Evolutionary conservation across 768 basidiomycete species (phyloP), one percentile per base, ranked within the genome.

Genomic region (Macrolepiota albuminosa): DNA sequence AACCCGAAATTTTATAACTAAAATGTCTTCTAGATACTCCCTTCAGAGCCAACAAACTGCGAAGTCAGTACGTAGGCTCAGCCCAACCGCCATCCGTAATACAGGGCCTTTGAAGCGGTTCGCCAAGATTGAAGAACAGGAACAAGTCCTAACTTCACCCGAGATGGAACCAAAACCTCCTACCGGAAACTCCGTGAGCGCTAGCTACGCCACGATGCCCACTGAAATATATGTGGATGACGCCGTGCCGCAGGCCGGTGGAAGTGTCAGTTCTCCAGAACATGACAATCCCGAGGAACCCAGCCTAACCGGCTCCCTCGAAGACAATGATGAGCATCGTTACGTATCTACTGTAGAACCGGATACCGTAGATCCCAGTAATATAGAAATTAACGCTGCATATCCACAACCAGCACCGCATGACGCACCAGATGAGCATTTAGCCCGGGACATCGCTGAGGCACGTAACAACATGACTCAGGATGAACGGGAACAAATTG

Each of bases 181-280:
- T 1, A 3, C 6, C 39, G 36, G 29, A 33, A 1, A 2, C 8
- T n/a, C 26, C 16, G 5, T 26, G 26, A 42, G 24, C 21, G 26
- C 21, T 39, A 9, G 8, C 18, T 9, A 29, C 2, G 7, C 37
- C 29, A 13, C 2, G 29, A 55, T 55, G 54, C 42, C 54, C 42
- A 43, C 54, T 55, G 42, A 39, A 29, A 36, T 53, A 6, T 36
- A 45, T 33, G 42, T 43, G 54, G 54, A 42, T 37, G 54, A 7
- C 1, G 8, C 37, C 3, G 21, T 33, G 54, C 54, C 10, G 16
- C 2, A 6, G 24, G 42, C 54, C 14, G 16, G 37, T 21, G 21
- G 21, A 21, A 21, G 21, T 21, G 21, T 21, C 21, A 21, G 21
- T 21, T 21, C 21, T 21, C 21, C 21, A 21, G 21, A 21, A 21